These are phyloP conservation scores for Speleostelium caveatum DNA, from an alignment of 78 protist species.

Conservation along the genomic window DNA sequence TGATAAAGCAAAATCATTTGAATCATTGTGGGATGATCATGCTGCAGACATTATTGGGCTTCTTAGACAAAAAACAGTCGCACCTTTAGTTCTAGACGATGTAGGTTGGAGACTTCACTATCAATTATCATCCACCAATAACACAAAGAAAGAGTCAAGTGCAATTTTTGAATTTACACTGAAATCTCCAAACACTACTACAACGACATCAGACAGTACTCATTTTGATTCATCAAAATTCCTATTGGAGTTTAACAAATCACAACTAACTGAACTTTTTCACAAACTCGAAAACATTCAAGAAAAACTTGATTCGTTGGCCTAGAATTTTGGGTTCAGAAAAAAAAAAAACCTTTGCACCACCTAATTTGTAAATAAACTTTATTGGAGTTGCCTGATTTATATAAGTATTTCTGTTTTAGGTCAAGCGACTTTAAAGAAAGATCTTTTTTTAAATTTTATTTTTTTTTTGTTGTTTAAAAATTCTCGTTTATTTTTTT, in stretches of 20 bases:
- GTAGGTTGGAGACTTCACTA: conserved; percentile 81
- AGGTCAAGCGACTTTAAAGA: too few relatives aligned
- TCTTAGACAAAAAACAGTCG: conserved; percentile 39
- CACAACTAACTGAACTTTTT: conserved; percentile 50
- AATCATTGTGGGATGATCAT: conserved; percentile 57
- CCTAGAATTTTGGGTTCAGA: conserved; percentile 2
- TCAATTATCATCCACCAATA: conserved; percentile 72
- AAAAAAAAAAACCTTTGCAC: too few relatives aligned
- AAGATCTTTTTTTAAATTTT: too few relatives aligned
- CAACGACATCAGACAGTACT: neutral
- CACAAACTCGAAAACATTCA: conserved; percentile 66
- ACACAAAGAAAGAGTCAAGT: conserved; percentile 54
- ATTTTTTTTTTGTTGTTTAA: too few relatives aligned
- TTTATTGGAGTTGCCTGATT: too few relatives aligned
- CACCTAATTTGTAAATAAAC: too few relatives aligned
- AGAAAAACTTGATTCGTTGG: conserved; percentile 71
- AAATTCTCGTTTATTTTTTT: too few relatives aligned
- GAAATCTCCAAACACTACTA: conserved; percentile 33
- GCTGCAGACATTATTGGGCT: conserved; percentile 1
- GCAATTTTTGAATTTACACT: conserved; percentile 61
- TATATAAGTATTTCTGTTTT: too few relatives aligned
- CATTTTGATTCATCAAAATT: neutral
- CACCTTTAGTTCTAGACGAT: conserved; percentile 67
- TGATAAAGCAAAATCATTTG: conserved; percentile 47
- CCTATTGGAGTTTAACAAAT: conserved; percentile 72